Evolutionary conservation across 306 rosid genomes (phyloP), one percentile per base, ranked within the genome.

Genomic region (Fragaria iinumae): DNA sequence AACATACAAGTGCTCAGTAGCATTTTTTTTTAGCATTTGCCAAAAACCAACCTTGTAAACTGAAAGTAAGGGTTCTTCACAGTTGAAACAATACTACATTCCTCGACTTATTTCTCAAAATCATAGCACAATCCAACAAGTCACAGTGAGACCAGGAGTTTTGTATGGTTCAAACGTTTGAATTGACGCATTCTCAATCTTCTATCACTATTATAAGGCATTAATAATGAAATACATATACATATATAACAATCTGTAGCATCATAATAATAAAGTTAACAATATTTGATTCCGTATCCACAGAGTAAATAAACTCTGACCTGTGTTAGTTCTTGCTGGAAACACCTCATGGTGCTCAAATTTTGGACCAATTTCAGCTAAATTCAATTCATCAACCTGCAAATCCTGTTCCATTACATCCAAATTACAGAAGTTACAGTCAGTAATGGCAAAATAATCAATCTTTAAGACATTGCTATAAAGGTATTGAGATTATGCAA

Each of bases 281-380:
- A 10, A 9, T 27, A 55, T 21, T 25, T 23, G 78, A 67, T 23
- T 25, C 8, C 3, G n/a, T 14, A 9, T 23, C 52, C 12, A 68
- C 65, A 73, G 62, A 69, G 41, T 67, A 45, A 20, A 55, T 36
- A 18, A 76, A 77, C 71, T 69, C 83, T 57, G 69, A 91, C 99
- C 99, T 82, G 99, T 90, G 84, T 92, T 95, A 20, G 97, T 95
- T 84, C 98, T 86, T 74, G 97, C 97, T 2, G 97, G 99, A 79
- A 96, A 96, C 92, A 89, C 67, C 82, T 82, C 90, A 71, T 95
- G 99, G 71, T 89, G 83, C 83, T 92, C 99, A 82, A 96, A 96
- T 56, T 86, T 89, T 55, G 97, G 98, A 75, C 99, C 99, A 80
- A 96, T 87, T 82, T 91, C 91, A 67, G 96, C 89, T 53, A 96